phyloP scores from a whole-genome alignment of 2,329 filamentous ascomycete species.

The Hortaea sp. region DNA sequence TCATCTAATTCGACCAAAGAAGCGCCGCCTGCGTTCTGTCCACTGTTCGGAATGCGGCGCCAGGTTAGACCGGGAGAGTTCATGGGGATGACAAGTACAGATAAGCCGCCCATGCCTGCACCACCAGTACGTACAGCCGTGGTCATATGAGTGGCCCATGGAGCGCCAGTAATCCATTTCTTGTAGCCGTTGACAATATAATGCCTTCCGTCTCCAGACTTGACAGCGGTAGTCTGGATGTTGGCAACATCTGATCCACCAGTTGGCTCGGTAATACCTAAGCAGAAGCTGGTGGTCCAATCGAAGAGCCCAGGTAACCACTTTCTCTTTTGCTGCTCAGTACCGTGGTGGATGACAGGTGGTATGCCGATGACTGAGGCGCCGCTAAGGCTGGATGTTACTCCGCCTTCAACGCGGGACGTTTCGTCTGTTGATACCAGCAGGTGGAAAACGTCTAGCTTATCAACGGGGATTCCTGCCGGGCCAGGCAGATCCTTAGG shows the following conservation, averaged over 20 bases:
- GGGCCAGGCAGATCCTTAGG: constrained; percentile 31
- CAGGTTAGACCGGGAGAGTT: constrained; percentile 40
- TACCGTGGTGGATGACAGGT: constrained; percentile 54
- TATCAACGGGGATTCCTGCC: constrained; percentile 35
- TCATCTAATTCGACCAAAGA: constrained; percentile 42
- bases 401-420: constrained; percentile 35
- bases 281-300: constrained; percentile 51
- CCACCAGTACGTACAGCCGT: constrained; percentile 52
- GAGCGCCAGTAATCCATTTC: constrained; percentile 47
- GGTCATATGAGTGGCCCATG: constrained; percentile 29
- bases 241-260: constrained; percentile 56
- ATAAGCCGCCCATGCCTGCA: constrained; percentile 44
- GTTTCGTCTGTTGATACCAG: constrained; percentile 23
- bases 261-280: constrained; percentile 54
- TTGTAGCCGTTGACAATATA: constrained; percentile 58
- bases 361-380: constrained; percentile 54
- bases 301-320: constrained; percentile 52
- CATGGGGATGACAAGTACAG: constrained; percentile 48
- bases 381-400: constrained; percentile 48
- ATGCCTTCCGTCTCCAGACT: constrained; percentile 32
- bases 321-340: constrained; percentile 45
- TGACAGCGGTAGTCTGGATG: constrained; percentile 49
- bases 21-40: constrained; percentile 53
- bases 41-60: constrained; percentile 52
- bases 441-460: constrained; percentile 49